Evolutionary conservation across 1,284 basidiomycete species (phyloP).

Genomic region (Golubevia sp.): DNA sequence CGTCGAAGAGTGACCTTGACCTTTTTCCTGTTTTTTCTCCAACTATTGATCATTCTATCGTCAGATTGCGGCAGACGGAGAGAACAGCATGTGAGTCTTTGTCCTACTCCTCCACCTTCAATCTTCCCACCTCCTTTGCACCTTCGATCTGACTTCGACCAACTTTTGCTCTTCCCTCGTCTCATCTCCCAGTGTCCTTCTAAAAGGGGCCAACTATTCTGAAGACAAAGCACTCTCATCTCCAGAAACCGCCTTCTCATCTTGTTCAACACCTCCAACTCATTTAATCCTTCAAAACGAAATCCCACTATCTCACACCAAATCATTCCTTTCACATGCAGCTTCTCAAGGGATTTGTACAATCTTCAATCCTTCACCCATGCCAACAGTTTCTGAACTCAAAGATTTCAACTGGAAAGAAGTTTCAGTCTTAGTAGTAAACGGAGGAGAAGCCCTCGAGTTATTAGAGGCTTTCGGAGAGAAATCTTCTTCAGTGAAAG

Average conservation of each 20-base stretch:
- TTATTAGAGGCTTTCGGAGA: slow-evolving; percentile 38
- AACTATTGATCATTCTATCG: neutral
- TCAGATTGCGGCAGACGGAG: slow-evolving; percentile 36
- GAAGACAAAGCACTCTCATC: slow-evolving; percentile 5
- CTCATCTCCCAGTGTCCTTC: slow-evolving; percentile 22
- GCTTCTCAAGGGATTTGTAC: slow-evolving; percentile 13
- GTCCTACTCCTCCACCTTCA: too few relatives aligned
- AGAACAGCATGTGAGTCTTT: slow-evolving; percentile 45
- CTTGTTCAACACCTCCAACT: slow-evolving; percentile 20
- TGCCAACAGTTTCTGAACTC: slow-evolving; percentile 63
- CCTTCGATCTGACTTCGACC: too few relatives aligned
- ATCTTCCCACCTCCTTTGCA: too few relatives aligned
- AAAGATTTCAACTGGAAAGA: slow-evolving; percentile 64
- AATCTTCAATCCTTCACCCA: slow-evolving; percentile 68
- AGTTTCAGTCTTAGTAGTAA: slow-evolving; percentile 66
- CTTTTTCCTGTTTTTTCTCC: neutral
- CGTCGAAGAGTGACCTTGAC: too few relatives aligned
- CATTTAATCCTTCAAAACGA: slow-evolving; percentile 69
- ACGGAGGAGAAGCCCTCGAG: slow-evolving; percentile 65
- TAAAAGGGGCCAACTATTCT: slow-evolving; percentile 52
- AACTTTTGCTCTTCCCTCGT: too few relatives aligned
- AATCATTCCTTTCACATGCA: slow-evolving; percentile 61
- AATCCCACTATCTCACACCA: slow-evolving; percentile 65
- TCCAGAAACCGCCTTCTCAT: neutral
- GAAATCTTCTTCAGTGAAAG: slow-evolving; percentile 65